Evolutionary conservation across 306 rosid genomes (phyloP).

Genomic region (Crataegus laevigata): DNA sequence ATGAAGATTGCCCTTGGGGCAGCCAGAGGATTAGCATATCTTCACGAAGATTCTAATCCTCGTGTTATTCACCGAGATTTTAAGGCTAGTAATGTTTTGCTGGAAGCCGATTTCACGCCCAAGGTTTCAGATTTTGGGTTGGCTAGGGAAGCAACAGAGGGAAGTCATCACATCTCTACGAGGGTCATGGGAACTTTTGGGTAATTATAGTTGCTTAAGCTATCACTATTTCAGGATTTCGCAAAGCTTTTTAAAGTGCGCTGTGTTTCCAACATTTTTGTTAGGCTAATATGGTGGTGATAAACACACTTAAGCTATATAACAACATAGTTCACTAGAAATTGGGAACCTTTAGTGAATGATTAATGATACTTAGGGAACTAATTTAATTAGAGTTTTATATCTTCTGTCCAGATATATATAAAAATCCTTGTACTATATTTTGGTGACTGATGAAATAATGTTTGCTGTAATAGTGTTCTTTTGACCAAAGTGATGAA

Average conservation of each 20-base stretch:
- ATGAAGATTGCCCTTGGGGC: conserved; percentile 91
- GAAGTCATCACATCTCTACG: conserved; percentile 77
- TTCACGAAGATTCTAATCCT: conserved; percentile 95
- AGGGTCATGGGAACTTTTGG: conserved; percentile 98
- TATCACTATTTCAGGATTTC: neutral
- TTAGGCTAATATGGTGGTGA: neutral
- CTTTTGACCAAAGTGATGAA: conserved; percentile 11
- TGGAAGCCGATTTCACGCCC: conserved; percentile 90
- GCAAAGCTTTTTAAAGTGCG: neutral
- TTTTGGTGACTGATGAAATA: neutral
- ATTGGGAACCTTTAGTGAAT: neutral
- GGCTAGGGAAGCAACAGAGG: conserved; percentile 97
- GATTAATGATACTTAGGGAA: neutral
- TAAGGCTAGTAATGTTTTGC: conserved; percentile 82
- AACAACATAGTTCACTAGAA: neutral
- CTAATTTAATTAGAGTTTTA: neutral
- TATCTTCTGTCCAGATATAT: neutral
- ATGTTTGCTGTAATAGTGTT: neutral
- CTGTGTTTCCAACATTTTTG: neutral
- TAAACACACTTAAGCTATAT: neutral
- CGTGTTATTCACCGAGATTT: conserved; percentile 95
- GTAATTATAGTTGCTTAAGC: conserved; percentile 28
- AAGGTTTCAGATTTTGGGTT: conserved; percentile 97
- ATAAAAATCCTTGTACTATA: neutral
- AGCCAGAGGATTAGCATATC: conserved; percentile 96